Conservation (phyloP, 148 eudicot species). For the Rhododendron ferrugineum region DNA sequence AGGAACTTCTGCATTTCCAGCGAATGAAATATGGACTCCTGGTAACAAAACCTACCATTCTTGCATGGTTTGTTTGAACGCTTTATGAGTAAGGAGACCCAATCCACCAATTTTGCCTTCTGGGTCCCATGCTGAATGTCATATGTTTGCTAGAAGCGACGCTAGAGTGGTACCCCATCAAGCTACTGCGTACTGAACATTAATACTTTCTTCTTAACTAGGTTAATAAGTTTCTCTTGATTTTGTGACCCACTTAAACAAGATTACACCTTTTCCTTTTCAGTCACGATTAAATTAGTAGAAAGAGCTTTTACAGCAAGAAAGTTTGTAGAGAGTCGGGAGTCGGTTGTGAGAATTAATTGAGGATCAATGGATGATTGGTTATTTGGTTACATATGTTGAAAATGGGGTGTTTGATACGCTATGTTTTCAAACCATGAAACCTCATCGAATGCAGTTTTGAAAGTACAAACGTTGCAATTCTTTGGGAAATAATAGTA, state of each 20-base stretch:
- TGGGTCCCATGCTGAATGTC: not conserved
- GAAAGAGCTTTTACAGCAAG: not conserved
- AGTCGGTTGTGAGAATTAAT: not conserved
- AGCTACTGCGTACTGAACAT: not conserved
- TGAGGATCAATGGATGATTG: not conserved
- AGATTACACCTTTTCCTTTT: not conserved
- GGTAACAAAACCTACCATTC: not conserved
- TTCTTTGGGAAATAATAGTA: not conserved
- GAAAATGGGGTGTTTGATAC: not conserved
- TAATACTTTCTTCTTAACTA: not conserved
- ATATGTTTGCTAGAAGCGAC: not conserved
- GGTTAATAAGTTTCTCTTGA: not conserved
- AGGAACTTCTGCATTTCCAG: not conserved
- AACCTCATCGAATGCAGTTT: not conserved
- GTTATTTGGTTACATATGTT: not conserved
- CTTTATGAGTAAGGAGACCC: not conserved
- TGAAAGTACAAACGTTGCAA: not conserved
- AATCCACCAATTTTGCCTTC: not conserved
- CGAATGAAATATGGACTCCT: not conserved
- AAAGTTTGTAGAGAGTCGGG: not conserved
- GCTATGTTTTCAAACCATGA: not conserved
- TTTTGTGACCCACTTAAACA: not conserved
- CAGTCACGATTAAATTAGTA: not conserved
- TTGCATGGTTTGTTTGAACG: not conserved
- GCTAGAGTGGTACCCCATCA: not conserved